Evolutionary conservation across 2,329 filamentous ascomycete species (phyloP), one percentile per base, ranked within the genome.

Genomic region (Pseudocercospora macadamiae): DNA sequence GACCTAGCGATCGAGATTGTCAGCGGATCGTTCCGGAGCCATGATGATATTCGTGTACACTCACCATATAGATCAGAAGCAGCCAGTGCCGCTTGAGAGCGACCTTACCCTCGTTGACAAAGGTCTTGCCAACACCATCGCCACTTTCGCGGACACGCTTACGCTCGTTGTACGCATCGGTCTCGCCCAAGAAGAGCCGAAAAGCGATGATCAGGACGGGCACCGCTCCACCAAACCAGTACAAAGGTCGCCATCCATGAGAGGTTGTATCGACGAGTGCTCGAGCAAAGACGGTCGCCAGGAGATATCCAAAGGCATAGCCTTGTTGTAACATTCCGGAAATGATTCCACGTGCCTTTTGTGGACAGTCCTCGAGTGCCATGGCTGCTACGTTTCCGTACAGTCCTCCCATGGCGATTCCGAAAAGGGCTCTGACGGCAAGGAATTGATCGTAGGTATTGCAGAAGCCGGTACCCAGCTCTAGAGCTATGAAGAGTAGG

Each of bases 201-300:
- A 89, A 91, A 55, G 86, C 69, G 70, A 96, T 96, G 75, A 96
- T 88, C 28, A 96, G 74, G 1, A 92, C 82, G 0, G 92, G 92
- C 0, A 90, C 90, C 34, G 87, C 84, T 4, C 91, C 90, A 10
- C 88, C 91, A 73, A 96, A 96, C 91, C 92, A 96, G 79, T 87
- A 96, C 0, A 96, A 79, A 0, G 91, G 90, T 6, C 92, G 82
- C 92, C 92, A 96, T 53, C 83, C 86, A 70, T 96, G 88, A 1
- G 85, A 74, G 0, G 91, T 93, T 1, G 91, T 95, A 73, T 89
- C 78, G 51, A 93, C 85, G 5, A 95, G 82, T 3, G 81, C 90
- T 39, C 79, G 71, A 0, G 71, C 66, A 28, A 74, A 74, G 9
- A 71, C 71, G 1, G 70, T 70, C 0, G 71, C 84, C 1, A 87